Evolutionary conservation across 2,329 filamentous ascomycete species (phyloP).

Genomic region (Xylariaceae sp.): DNA sequence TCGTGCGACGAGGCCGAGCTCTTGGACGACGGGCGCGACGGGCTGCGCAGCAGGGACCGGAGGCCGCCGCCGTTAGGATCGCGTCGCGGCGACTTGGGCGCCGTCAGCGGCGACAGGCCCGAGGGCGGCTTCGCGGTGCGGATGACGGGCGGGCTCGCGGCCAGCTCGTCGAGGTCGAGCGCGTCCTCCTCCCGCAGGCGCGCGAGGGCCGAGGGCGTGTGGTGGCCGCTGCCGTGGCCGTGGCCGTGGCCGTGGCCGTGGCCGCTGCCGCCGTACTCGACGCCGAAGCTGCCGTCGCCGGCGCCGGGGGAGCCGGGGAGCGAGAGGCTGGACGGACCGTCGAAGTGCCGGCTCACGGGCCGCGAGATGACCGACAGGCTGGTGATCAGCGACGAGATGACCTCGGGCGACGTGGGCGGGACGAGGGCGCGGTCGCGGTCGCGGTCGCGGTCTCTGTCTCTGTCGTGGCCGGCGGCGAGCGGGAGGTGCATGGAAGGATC

Average conservation of each 20-base stretch:
- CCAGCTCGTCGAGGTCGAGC: conserved; percentile 47
- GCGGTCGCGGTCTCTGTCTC: conserved; percentile 4
- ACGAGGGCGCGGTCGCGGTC: conserved; percentile 20
- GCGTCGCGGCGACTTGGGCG: conserved; percentile 45
- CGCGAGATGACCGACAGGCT: conserved; percentile 61
- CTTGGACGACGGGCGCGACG: conserved; percentile 52
- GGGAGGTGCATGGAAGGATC: conserved; percentile 23
- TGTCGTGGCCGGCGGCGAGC: conserved; percentile 17
- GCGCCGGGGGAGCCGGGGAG: conserved; percentile 30
- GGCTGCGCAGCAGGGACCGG: conserved; percentile 51
- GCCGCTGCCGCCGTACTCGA: conserved; percentile 55
- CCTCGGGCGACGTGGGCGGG: conserved; percentile 53
- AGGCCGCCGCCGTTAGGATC: conserved; percentile 45
- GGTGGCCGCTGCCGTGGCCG: conserved; percentile 67
- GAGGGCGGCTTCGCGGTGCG: conserved; percentile 76
- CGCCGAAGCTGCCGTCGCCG: conserved; percentile 54
- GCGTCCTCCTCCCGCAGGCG: conserved; percentile 39
- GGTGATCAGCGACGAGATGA: conserved; percentile 64
- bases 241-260: conserved; percentile 49
- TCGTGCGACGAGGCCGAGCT: conserved; percentile 50
- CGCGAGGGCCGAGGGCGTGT: conserved; percentile 43
- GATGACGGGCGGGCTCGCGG: conserved; percentile 62
- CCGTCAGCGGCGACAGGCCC: conserved; percentile 64
- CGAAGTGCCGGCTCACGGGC: conserved; percentile 63
- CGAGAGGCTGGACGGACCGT: conserved; percentile 41